Evolutionary conservation across 805 yeast species (phyloP), one percentile per base, ranked within the genome.

Genomic region (Barnettozyma vustinii): DNA sequence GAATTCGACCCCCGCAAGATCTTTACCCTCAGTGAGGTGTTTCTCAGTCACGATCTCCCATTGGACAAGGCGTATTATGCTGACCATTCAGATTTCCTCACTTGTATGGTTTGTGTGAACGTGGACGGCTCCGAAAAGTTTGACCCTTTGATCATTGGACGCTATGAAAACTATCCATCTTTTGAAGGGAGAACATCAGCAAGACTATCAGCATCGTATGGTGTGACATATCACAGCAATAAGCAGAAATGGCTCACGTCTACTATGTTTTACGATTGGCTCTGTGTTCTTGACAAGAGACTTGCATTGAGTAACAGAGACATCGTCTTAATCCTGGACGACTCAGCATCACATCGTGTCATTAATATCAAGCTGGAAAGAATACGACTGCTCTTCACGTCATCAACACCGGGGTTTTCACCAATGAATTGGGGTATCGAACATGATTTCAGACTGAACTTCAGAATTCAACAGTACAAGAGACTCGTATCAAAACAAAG

Each of bases 371-470:
- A 74, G 51, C 66, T 80, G 37, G 67, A 67, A 48, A 70, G 72
- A 50, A 72, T 73, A 13, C 56, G 68, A 30, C 55, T 74, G 37
- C 57, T 73, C 8, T 74, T 66, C 48, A 71, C 74, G 0, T 63
- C 73, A 0, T 61, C 72, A 26, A 62, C 58, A 35, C 62, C 71
- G 9, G 65, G 39, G 7, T 80, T 77, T 56, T 61, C 80, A 32
- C 87, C 87, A 8, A 79, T 80, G 71, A 77, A 73, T 51, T 80
- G 81, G 74, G 87, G 87, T 3, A 77, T 81, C 4, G 70, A 77
- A 37, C 80, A 79, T 50, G 87, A 82, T 56, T 78, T 82, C 58
- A 80, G 79, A 56, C 70, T 80, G 13, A 65, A 77, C 42, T 82
- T 76, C 55, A 71, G 87, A 48, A 66, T 77, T 7, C 80, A 76